These are phyloP conservation scores for Colletotrichum karsti DNA, from an alignment of 2,329 filamentous ascomycete species.

Conservation along the genomic window DNA sequence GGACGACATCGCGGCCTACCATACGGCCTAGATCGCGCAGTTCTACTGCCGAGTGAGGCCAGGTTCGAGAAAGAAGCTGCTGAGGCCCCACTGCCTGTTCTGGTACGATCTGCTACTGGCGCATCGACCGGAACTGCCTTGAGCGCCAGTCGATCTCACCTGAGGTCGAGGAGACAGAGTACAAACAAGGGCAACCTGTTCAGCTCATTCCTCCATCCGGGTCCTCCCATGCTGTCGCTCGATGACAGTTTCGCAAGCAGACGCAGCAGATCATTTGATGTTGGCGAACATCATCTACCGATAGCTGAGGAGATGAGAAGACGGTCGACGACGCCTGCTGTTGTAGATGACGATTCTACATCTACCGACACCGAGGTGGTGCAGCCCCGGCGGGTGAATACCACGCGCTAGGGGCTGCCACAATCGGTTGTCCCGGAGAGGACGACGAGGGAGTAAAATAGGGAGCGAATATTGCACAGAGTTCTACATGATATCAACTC, in stretches of 20 bases:
- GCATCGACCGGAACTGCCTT: conserved; percentile 41
- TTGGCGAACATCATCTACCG: background rate
- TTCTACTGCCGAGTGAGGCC: conserved; percentile 65
- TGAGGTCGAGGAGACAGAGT: conserved; percentile 35
- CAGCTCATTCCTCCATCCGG: conserved; percentile 57
- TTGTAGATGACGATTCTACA: conserved; percentile 19
- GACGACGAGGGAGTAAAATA: background rate
- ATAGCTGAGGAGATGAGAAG: conserved; percentile 17
- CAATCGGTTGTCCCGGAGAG: background rate
- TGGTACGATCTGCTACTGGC: conserved; percentile 46
- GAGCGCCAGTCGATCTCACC: conserved; percentile 31
- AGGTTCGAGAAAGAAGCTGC: conserved; percentile 63
- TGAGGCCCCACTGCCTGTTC: conserved; percentile 50
- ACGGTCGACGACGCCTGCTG: conserved; percentile 19
- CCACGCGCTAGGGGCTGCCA: conserved; percentile 22
- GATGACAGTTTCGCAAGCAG: conserved; percentile 29
- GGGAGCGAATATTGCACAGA: background rate
- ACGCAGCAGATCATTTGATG: conserved; percentile 22
- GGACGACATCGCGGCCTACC: conserved; percentile 75
- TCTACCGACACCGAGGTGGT: conserved; percentile 10
- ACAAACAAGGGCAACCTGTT: conserved; percentile 48
- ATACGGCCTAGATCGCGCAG: conserved; percentile 71
- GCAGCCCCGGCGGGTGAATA: conserved; percentile 17
- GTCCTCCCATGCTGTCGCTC: conserved; percentile 46
- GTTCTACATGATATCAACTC: background rate